Evolutionary conservation across 306 rosid species (phyloP), one percentile per base, ranked within the genome.

Genomic region (Nissolia schottii): DNA sequence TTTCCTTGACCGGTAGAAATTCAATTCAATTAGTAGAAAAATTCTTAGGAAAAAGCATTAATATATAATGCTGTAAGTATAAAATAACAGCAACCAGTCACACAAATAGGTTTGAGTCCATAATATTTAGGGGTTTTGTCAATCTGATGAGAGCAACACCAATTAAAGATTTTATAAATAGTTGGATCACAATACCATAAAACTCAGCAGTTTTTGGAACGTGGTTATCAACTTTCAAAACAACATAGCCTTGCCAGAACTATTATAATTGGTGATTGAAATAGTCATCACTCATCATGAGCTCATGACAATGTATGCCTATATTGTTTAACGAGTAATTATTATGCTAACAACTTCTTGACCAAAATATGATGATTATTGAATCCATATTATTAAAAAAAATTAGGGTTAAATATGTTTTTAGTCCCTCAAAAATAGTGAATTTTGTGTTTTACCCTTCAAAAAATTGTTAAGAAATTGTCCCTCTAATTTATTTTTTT

Each of bases 21-120:
- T 60, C 31, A 73, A 69, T 50, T 60, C 31, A 31, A 77, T 64
- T 48, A 19, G 61, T 71, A 77, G 32, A 63, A 6, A 55, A 34
- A 49, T 46, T 75, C 34, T 37, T 22, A 19, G 34, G 25, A 64
- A 14, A 49, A 49, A 66, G 41, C 60, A 31, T 13, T 49, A 40
- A 61, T 32, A 67, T 60, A 9, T 31, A 22, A 58, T 34, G 11
- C 27, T 61, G 12, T 2, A 71, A 56, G 22, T 3, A 51, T 66
- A 59, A 59, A 55, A 49, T 38, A 56, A 27, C 50, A 50, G 62
- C 19, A 71, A n/a, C 3, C 7, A 38, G 19, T 40, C 16, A 10
- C 19, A 34, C 50, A 45, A 55, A 53, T 13, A 61, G 51, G 57
- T 14, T 38, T 25, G 49, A 25, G 56, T 43, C 56, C 15, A 38